Evolutionary conservation across 805 yeast genomes (phyloP).

Genomic region (Starmerella potacharoeniae): DNA sequence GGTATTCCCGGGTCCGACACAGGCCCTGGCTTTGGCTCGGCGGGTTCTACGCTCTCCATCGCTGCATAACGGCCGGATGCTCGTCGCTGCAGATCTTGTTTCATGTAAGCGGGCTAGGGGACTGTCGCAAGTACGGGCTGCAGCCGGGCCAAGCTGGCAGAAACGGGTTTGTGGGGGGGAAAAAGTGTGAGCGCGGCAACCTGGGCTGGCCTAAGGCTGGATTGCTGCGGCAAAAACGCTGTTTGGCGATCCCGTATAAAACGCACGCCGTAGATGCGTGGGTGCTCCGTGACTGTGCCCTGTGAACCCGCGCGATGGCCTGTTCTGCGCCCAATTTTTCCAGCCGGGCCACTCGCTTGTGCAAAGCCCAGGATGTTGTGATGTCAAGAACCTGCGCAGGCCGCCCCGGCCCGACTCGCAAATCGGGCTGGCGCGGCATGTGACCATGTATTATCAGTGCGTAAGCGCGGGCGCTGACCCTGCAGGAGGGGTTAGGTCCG

Average conservation of each 20-base stretch:
- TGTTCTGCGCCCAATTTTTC: background rate
- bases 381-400: background rate
- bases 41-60: conserved; percentile 2
- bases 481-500: background rate
- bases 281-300: too few species aligned
- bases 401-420: background rate
- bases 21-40: conserved; percentile 1
- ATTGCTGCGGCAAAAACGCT: background rate
- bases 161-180: background rate
- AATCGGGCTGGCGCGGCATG: background rate
- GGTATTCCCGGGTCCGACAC: background rate
- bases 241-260: background rate
- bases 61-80: background rate
- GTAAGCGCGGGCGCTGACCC: background rate
- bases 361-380: background rate
- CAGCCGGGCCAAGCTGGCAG: background rate
- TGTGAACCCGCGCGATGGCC: background rate
- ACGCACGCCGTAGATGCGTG: background rate
- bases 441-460: background rate
- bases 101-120: conserved; percentile 6
- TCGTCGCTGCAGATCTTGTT: conserved; percentile 4
- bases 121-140: background rate
- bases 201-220: background rate
- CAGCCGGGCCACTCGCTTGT: background rate
- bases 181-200: background rate